Evolutionary conservation across 352 stramenopile genomes (phyloP).

Genomic region (Globisporangium parvum): DNA sequence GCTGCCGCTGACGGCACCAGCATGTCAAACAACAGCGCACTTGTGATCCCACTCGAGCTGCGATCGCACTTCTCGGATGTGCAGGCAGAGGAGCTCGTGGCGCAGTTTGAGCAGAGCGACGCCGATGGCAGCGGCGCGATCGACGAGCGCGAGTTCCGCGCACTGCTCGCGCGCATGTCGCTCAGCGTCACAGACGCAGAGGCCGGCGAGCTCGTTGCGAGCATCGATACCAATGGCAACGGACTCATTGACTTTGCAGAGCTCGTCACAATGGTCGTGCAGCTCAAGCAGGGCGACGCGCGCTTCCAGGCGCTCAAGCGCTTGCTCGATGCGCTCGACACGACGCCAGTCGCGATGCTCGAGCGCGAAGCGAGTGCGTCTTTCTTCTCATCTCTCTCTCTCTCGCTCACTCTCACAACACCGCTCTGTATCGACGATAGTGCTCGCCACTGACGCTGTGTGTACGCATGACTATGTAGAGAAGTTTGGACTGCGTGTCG

Average conservation of each 20-base stretch:
- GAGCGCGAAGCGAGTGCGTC: constrained; percentile 45
- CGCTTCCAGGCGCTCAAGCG: constrained; percentile 35
- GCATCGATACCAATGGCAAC: constrained; percentile 52
- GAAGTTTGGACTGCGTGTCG: constrained; percentile 47
- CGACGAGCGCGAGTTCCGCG: constrained; percentile 55
- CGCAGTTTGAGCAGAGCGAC: constrained; percentile 60
- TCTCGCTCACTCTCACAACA: not conserved
- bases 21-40: constrained; percentile 9
- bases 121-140: constrained; percentile 48
- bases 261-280: constrained; percentile 45
- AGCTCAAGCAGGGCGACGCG: constrained; percentile 47
- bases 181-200: constrained; percentile 41
- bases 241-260: constrained; percentile 58
- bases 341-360: constrained; percentile 50
- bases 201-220: constrained; percentile 37
- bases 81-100: constrained; percentile 49
- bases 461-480: constrained; percentile 2
- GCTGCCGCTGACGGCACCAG: not conserved
- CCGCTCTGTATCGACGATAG: not conserved
- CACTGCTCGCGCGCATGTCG: constrained; percentile 45
- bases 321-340: constrained; percentile 49
- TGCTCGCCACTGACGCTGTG: not conserved
- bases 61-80: constrained; percentile 33
- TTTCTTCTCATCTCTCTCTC: too few species aligned
- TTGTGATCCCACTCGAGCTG: constrained; percentile 38